Base-by-base conservation (phyloP, 1,284 basidiomycete species). In the Neotropicomus parvogracilis region DNA sequence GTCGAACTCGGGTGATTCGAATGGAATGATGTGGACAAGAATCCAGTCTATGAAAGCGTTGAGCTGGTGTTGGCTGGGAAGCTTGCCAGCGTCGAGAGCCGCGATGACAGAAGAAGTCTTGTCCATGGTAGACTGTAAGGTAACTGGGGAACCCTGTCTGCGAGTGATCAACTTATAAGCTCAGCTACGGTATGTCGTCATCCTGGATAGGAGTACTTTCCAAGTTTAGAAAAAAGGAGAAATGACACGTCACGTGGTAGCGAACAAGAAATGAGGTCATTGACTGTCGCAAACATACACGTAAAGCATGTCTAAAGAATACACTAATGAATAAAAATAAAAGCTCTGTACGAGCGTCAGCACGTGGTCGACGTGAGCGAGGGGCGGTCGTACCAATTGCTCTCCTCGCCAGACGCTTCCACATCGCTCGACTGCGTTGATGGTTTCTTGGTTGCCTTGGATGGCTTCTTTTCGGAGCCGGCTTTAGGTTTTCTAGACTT, bases 41-140 rank as follows among this genome's bases (percentile, higher is more conserved):
- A 78, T 54, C 68, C 71, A 78, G 58, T 81, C 75, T 54, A 83
- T 71, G 55, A 74, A 71, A 0, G 60, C 55, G 51, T 71, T 71
- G 32, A 77, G 58, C 59, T 85, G 83, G 29, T 73, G 60, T 19
- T 81, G 79, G 2, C 71, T 74, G 13, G 83, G 83, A 11, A 84
- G 68, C 57, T 86, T 86, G 19, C 80, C 81, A 32, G 81, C 81
- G 52, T 78, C 73, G 58, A 85, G 65, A 14, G 83, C 83, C 43
- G 80, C 83, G 46, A 80, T 57, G 17, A 84, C 58, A 29, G 80
- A 79, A 17, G 81, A 70, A 36, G 72, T 54, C 63, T 77, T 78
- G 52, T 85, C 79, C 81, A 85, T 85, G 48, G 19, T 44, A 3
- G 20, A 28, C 31, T 32, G 19, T 3, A 3, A 20, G n/a, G n/a